phyloP scores from a whole-genome alignment of 441 rosid genomes.

The Arabidopsis lyrata region DNA sequence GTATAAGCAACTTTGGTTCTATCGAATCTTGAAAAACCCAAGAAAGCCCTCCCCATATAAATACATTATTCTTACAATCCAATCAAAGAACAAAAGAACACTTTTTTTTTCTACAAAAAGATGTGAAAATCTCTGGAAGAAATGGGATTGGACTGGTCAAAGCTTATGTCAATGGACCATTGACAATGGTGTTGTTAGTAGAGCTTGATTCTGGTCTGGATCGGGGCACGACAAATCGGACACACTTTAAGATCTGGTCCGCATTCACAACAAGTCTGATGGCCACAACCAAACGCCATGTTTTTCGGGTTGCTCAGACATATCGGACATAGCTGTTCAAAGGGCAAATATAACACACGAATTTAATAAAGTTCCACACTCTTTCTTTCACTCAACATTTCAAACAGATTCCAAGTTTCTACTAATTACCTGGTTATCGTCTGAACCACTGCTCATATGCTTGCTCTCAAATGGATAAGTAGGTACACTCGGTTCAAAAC shows the following conservation, averaged over 20 bases:
- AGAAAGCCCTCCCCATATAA: not conserved
- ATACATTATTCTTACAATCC: constrained; percentile 20
- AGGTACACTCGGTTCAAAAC: constrained; percentile 54
- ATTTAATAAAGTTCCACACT: not conserved
- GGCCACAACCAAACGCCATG: constrained; percentile 84
- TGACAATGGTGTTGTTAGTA: constrained; percentile 37
- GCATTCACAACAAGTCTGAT: constrained; percentile 82
- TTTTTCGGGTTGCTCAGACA: constrained; percentile 61
- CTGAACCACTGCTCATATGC: constrained; percentile 44
- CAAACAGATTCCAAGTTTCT: not conserved
- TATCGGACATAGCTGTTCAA: constrained; percentile 67
- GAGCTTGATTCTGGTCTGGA: constrained; percentile 72
- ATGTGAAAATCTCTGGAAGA: constrained; percentile 18
- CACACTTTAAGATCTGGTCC: constrained; percentile 60
- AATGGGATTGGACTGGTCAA: not conserved
- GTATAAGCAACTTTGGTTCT: not conserved
- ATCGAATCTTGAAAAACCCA: not conserved
- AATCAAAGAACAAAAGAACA: constrained; percentile 43
- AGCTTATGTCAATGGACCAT: not conserved
- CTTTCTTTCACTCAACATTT: not conserved
- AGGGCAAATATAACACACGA: not conserved
- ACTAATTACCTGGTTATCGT: constrained; percentile 61
- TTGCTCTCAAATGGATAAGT: constrained; percentile 49
- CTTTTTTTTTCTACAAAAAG: constrained; percentile 17
- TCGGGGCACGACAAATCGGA: constrained; percentile 67